These are phyloP conservation scores for Sugiyamaella floridensis DNA, from an alignment of 805 yeast species.

Conservation along the genomic window DNA sequence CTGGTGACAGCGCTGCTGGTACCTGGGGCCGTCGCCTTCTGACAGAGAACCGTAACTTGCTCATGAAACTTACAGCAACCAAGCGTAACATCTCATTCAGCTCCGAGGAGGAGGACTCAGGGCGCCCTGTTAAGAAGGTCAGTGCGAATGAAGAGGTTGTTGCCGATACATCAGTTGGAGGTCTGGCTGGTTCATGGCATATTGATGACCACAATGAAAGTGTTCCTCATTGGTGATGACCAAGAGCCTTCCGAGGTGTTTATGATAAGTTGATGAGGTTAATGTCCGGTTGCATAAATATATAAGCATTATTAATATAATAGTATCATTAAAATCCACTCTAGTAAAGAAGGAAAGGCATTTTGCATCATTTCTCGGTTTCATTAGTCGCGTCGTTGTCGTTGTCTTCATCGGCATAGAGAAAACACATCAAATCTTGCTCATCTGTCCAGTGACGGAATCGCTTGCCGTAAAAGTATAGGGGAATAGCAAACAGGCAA, in stretches of 20 bases:
- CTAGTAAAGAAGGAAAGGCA: background rate
- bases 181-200: conserved; percentile 16
- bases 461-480: conserved; percentile 50
- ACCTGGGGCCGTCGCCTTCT: conserved; percentile 71
- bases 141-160: background rate
- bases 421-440: conserved; percentile 36
- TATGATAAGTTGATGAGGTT: background rate
- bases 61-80: conserved; percentile 6
- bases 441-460: conserved; percentile 47
- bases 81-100: conserved; percentile 8
- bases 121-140: background rate
- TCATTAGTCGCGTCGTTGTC: conserved; percentile 2
- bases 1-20: conserved; percentile 91
- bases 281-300: background rate
- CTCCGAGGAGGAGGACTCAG: conserved; percentile 13
- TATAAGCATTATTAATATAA: background rate
- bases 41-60: conserved; percentile 17
- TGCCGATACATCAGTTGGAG: conserved; percentile 1
- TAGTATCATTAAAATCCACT: background rate
- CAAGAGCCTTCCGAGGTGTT: background rate
- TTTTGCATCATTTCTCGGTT: background rate
- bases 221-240: conserved; percentile 15
- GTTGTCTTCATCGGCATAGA: conserved; percentile 32
- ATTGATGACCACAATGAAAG: conserved; percentile 9
- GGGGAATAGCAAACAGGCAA: conserved; percentile 43